Evolutionary conservation across 257 asterid species (phyloP).

Genomic region (Nicotiana tabacum): DNA sequence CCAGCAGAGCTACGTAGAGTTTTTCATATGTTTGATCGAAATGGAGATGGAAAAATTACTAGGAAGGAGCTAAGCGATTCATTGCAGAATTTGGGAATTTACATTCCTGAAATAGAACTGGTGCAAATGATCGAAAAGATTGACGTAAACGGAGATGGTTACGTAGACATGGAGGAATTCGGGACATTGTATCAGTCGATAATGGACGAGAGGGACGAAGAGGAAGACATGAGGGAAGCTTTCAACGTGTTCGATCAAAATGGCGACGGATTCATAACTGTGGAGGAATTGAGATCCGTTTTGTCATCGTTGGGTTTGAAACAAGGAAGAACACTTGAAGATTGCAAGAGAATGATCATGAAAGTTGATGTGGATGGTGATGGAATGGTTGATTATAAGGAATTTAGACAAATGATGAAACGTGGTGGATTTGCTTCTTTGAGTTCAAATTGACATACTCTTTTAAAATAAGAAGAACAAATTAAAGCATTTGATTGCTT

Average conservation of each 20-base stretch:
- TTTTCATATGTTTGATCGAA: slow-evolving; percentile 38
- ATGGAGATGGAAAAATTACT: slow-evolving; percentile 37
- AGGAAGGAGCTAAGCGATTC: slow-evolving; percentile 30
- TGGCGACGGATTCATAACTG: slow-evolving; percentile 36
- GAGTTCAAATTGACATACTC: background rate
- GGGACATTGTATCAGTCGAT: slow-evolving; percentile 32
- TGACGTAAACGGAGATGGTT: slow-evolving; percentile 33
- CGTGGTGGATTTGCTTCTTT: slow-evolving; percentile 41
- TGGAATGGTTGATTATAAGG: slow-evolving; percentile 34
- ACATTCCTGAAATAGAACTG: slow-evolving; percentile 35
- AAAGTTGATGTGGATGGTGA: slow-evolving; percentile 43
- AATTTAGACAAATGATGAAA: slow-evolving; percentile 45
- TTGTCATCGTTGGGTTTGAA: slow-evolving; percentile 30
- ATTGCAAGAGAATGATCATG: slow-evolving; percentile 33
- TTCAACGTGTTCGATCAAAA: slow-evolving; percentile 43
- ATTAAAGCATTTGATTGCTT: background rate
- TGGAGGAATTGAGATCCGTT: slow-evolving; percentile 37
- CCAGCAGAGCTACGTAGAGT: slow-evolving; percentile 31
- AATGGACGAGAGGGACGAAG: slow-evolving; percentile 32
- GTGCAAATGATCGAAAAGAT: slow-evolving; percentile 36
- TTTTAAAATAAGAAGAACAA: background rate
- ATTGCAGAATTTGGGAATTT: slow-evolving; percentile 28
- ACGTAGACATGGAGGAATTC: slow-evolving; percentile 36
- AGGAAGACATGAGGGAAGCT: slow-evolving; percentile 34
- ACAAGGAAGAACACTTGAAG: slow-evolving; percentile 34